phyloP scores from a whole-genome alignment of 179 eudicot genomes.

The Carnegiea gigantea region DNA sequence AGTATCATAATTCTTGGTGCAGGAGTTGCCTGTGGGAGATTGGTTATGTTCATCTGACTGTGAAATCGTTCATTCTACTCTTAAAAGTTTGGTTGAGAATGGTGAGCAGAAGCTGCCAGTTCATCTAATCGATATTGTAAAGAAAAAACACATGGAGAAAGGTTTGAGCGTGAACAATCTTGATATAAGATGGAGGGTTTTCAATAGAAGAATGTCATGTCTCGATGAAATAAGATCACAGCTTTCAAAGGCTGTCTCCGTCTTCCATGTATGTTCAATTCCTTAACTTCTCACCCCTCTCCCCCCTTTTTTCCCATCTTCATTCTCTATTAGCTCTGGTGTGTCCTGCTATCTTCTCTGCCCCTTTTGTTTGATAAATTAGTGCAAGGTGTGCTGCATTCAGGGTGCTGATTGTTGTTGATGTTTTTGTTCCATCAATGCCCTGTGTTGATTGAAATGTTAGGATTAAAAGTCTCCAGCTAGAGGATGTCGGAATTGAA shows the following conservation, averaged over 20 bases:
- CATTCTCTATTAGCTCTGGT: not conserved
- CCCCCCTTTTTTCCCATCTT: not conserved
- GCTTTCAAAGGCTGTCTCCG: slow-evolving; percentile 39
- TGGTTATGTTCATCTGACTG: slow-evolving; percentile 43
- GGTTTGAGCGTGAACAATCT: slow-evolving; percentile 16
- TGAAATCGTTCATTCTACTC: slow-evolving; percentile 26
- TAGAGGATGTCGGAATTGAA: not conserved
- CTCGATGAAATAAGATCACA: slow-evolving; percentile 28
- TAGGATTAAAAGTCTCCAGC: not conserved
- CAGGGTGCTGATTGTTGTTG: not conserved
- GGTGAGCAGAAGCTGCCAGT: slow-evolving; percentile 35
- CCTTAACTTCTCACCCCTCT: not conserved
- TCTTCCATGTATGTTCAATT: slow-evolving; percentile 28
- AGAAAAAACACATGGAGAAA: slow-evolving; percentile 26
- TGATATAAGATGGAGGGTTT: slow-evolving; percentile 41
- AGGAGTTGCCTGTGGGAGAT: slow-evolving; percentile 43
- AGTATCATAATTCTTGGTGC: slow-evolving; percentile 19
- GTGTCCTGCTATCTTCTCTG: not conserved
- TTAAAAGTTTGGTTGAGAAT: slow-evolving; percentile 26
- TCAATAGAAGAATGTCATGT: slow-evolving; percentile 29
- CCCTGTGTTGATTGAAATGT: not conserved
- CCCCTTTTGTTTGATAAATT: not conserved
- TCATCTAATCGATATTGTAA: slow-evolving; percentile 25
- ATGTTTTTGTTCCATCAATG: not conserved
- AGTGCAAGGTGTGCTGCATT: not conserved